These are phyloP conservation scores for Hordeum pubiflorum DNA, from an alignment of 202 grass and related monocot species.

Conservation along the genomic window DNA sequence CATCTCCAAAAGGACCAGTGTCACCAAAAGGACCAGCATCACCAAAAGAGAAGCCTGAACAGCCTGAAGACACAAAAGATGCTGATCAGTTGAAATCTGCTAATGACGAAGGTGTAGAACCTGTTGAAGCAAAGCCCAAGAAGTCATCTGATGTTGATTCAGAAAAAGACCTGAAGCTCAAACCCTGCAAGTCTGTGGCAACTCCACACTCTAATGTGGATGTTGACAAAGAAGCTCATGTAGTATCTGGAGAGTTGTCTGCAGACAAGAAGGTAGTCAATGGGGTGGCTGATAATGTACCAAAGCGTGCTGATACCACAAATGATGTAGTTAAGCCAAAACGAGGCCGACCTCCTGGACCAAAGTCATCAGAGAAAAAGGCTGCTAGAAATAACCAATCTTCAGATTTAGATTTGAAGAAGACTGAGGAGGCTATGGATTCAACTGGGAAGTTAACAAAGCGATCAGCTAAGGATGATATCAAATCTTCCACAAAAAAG, in stretches of 20 bases:
- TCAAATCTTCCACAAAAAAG: constrained; percentile 30
- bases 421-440: constrained; percentile 36
- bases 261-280: constrained; percentile 32
- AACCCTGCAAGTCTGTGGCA: constrained; percentile 9
- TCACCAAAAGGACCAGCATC: constrained; percentile 39
- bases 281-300: constrained; percentile 30
- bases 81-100: constrained; percentile 27
- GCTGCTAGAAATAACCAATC: constrained; percentile 26
- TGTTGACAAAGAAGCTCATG: constrained; percentile 19
- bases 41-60: constrained; percentile 45
- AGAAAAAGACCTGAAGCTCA: constrained; percentile 21
- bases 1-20: neutral
- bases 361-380: constrained; percentile 48
- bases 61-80: constrained; percentile 16
- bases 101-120: constrained; percentile 22
- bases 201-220: constrained; percentile 7
- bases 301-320: constrained; percentile 25
- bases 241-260: constrained; percentile 15
- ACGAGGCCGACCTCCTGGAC: constrained; percentile 45
- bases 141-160: constrained; percentile 20
- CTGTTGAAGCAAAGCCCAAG: constrained; percentile 17
- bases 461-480: constrained; percentile 36
- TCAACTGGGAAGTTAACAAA: constrained; percentile 46
- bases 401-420: constrained; percentile 26
- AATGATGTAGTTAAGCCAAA: constrained; percentile 31